phyloP scores from a whole-genome alignment of 192 early-diverging fungal species.

The Dissophora ornata region DNA sequence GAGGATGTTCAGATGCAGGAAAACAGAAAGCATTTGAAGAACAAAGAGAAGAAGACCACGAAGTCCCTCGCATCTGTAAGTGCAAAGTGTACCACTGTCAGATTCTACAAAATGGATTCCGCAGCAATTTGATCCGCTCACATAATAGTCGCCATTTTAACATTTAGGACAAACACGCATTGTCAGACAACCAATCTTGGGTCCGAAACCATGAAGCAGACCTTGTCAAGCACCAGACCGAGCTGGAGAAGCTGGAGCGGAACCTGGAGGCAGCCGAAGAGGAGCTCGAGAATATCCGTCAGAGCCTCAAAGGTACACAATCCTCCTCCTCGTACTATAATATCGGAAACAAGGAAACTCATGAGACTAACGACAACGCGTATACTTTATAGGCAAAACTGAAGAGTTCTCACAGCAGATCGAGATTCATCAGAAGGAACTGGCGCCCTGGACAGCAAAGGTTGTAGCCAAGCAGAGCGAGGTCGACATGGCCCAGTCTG shows the following conservation, averaged over 20 bases:
- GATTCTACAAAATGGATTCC: background rate
- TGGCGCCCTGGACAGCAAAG: constrained; percentile 90
- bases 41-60: constrained; percentile 81
- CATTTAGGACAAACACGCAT: constrained; percentile 64
- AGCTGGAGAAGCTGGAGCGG: constrained; percentile 72
- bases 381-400: constrained; percentile 79
- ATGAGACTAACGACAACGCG: no score
- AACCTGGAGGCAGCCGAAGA: constrained; percentile 74
- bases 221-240: constrained; percentile 62
- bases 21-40: constrained; percentile 82
- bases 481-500: constrained; percentile 85
- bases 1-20: constrained; percentile 88
- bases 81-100: background rate
- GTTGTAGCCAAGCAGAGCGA: constrained; percentile 77
- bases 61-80: constrained; percentile 74
- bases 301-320: constrained; percentile 68
- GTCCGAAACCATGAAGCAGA: constrained; percentile 78
- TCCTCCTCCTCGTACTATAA: no score
- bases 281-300: constrained; percentile 80
- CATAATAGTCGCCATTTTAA: background rate
- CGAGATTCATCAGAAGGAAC: constrained; percentile 83
- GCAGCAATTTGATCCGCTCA: background rate
- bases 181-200: constrained; percentile 71
- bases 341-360: no score
- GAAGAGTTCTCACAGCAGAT: constrained; percentile 83